Base-by-base conservation (phyloP, 257 asterid genomes). In the Ballota nigra region DNA sequence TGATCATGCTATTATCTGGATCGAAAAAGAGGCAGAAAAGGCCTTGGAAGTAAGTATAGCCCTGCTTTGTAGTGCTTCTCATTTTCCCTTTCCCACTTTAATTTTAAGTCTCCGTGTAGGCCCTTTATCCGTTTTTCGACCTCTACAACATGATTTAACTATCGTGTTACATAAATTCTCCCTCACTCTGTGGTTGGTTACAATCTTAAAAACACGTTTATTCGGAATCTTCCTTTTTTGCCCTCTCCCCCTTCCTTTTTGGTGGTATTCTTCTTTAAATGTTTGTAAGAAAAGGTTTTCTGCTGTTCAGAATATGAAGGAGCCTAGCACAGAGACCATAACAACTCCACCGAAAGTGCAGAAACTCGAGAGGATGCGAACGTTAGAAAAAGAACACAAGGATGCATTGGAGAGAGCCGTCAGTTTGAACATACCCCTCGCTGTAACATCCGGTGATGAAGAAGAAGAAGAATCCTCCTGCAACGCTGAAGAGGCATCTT, bases 1-100 rank as follows among this genome's bases (percentile, higher is more conserved):
- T 40, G 99, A 94, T 83, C 99, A 94, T 77, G 96, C 85, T 69
- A 94, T 94, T 75, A 66, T 91, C 47, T 94, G 97, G 96, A 94
- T 94, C 53, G 90, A 89, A 81, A 78, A 92, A 79, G 97, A 94
- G 84, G 83, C 97, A 45, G 89, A 83, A 55, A 85, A 73, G 79
- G 99, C 97, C 38, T 77, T 94, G 72, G 81, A 77, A 57, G 97
- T 94, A 83, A 82, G 97, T 71, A 8, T 51, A 29, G 53, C 5
- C 47, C 36, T n/a, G 29, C 51, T 28, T 29, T 23, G 5, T 19
- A 40, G 41, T 4, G 16, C 52, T 31, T 64, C 28, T 66, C 20
- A 10, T 34, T 68, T 43, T 22, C 12, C 15, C 58, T 52, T 7
- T 7, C 45, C 52, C 24, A 41, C 2, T 26, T 26, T 38, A 10